Conservation (phyloP, 768 basidiomycete species). For the Lactifluus piperatus region DNA sequence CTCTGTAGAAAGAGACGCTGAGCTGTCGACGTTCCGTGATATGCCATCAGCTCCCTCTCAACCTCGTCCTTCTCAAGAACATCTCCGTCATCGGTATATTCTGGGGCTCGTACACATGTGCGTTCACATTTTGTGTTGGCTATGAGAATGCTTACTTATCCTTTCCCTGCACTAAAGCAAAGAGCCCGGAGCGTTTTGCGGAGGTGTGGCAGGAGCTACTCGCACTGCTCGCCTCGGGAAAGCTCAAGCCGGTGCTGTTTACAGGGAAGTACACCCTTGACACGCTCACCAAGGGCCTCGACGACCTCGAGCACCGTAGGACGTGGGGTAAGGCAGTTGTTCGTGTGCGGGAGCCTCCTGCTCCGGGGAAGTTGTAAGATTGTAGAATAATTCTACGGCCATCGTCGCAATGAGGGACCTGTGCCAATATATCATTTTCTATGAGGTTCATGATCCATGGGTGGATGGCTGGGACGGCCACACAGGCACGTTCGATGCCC, state of each 20-base stretch:
- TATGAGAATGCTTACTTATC: neutral
- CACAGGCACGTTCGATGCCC: neutral
- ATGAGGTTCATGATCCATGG: neutral
- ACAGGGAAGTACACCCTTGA: conserved; percentile 61
- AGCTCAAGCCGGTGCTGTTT: conserved; percentile 63
- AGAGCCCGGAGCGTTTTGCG: neutral
- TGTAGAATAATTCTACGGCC: neutral
- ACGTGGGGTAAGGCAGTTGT: conserved; percentile 91
- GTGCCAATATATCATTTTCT: neutral
- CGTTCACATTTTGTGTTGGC: conserved; percentile 24
- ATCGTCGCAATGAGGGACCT: neutral
- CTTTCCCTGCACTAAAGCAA: neutral
- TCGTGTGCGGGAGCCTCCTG: conserved; percentile 44
- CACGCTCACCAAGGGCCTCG: conserved; percentile 54
- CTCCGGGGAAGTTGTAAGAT: conserved; percentile 37
- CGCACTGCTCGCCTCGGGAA: conserved; percentile 49
- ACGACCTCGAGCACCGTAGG: conserved; percentile 67
- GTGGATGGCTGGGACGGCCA: neutral
- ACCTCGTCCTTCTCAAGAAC: conserved; percentile 73
- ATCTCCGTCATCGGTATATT: conserved; percentile 75
- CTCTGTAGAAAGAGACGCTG: neutral
- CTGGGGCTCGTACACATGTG: conserved; percentile 77
- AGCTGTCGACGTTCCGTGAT: neutral
- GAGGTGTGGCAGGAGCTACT: neutral
- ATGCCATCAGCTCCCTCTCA: conserved; percentile 18